Conservation (phyloP, 179 eudicot species). For the Patellifolia procumbens region DNA sequence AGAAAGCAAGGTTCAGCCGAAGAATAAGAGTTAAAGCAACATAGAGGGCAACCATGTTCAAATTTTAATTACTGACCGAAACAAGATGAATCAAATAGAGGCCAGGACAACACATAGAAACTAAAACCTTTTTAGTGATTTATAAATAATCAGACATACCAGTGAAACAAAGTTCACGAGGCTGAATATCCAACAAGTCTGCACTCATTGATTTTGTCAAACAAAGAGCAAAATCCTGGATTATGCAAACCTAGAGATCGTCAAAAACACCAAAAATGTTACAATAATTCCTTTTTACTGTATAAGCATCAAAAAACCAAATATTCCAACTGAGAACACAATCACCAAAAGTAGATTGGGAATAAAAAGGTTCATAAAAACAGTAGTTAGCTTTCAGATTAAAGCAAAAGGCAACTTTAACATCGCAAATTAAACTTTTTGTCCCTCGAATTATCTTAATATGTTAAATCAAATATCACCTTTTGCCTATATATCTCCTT, state of each 20-base stretch:
- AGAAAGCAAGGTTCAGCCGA: background rate
- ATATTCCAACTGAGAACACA: background rate
- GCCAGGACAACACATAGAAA: background rate
- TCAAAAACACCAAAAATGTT: background rate
- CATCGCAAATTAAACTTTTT: too few species aligned
- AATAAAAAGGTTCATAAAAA: background rate
- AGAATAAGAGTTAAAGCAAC: background rate
- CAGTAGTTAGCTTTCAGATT: background rate
- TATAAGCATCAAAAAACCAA: background rate
- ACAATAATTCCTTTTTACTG: background rate
- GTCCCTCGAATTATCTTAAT: too few species aligned
- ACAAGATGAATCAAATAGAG: background rate
- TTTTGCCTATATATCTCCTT: too few species aligned
- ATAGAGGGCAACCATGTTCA: background rate
- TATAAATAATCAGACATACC: conserved; percentile 34
- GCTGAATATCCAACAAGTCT: conserved; percentile 55
- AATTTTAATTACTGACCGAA: background rate
- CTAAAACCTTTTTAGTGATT: background rate
- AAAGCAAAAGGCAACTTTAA: conserved; percentile 5
- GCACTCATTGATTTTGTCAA: conserved; percentile 38
- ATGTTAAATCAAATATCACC: too few species aligned
- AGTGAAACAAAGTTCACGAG: conserved; percentile 57
- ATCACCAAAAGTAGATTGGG: background rate
- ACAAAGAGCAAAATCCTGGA: background rate
- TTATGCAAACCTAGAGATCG: background rate